Conservation (phyloP, 2,329 filamentous ascomycete species). For the Epichloe baconii region DNA sequence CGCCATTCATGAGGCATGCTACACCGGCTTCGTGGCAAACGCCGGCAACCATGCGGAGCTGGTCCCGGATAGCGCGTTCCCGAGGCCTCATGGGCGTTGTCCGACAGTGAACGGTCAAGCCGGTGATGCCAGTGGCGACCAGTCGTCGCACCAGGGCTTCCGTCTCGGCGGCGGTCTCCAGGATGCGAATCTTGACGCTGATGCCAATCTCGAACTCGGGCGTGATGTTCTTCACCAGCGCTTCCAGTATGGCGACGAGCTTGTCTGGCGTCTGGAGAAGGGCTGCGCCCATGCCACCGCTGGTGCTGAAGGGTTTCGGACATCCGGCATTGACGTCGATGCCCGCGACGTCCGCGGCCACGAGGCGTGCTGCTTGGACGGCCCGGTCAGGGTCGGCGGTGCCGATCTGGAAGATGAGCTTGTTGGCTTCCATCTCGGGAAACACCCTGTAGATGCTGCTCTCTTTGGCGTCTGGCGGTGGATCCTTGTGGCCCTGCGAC, state of each 20-base stretch:
- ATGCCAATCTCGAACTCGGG: constrained; percentile 78
- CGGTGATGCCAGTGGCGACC: constrained; percentile 79
- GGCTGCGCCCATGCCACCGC: constrained; percentile 89
- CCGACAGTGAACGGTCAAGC: constrained; percentile 86
- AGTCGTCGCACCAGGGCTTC: constrained; percentile 64
- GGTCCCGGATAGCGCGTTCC: constrained; percentile 73
- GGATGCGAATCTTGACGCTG: constrained; percentile 88
- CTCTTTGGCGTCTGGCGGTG: constrained; percentile 38
- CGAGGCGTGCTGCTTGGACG: constrained; percentile 69
- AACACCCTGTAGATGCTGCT: constrained; percentile 77
- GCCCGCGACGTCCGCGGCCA: constrained; percentile 78
- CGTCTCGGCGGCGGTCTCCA: constrained; percentile 66
- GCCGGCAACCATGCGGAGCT: constrained; percentile 70
- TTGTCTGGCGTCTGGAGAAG: constrained; percentile 74
- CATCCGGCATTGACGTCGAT: constrained; percentile 99
- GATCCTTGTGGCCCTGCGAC: constrained; percentile 53
- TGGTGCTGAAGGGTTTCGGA: constrained; percentile 90
- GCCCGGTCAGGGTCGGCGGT: constrained; percentile 73
- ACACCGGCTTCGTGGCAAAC: constrained; percentile 77
- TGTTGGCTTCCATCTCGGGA: constrained; percentile 59
- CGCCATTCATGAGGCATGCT: constrained; percentile 90
- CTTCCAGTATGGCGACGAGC: constrained; percentile 69
- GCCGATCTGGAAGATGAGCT: constrained; percentile 83
- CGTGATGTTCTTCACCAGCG: constrained; percentile 66
- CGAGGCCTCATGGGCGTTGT: constrained; percentile 91